Base-by-base conservation (phyloP, 176 grass and related monocot species). In the Hsuehochloa calcarea region DNA sequence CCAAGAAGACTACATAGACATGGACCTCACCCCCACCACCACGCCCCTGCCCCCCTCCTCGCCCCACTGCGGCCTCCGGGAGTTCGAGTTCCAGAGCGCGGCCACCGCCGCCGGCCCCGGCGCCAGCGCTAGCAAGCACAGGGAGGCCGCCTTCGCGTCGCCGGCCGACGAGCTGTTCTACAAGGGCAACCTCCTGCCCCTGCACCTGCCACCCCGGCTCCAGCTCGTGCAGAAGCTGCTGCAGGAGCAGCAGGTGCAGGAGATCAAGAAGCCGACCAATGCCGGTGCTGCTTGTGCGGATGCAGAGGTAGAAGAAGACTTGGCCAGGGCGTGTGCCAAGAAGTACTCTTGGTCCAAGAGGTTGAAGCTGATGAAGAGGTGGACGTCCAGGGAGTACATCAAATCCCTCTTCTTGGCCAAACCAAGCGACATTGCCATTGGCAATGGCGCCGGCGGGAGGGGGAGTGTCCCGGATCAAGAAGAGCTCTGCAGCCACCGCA, bases 91-190 rank as follows among this genome's bases (percentile, higher is more conserved):
- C 78, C 90, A 88, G 51, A 92, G 78, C 87, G 29, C 65, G 12
- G 52, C 12, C 10, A 51, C 22, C 8, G 34, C 22, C 8, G 34
- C 5, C 6, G 37, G 5, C 1, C 17, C 1, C 27, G 29, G 63
- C 22, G 35, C n/a, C n/a, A n/a, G 47, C 20, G 12, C 12, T 35
- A 56, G 44, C 82, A 47, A 14, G 22, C 11, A 10, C 20, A 51
- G 45, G 87, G 85, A 82, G 45, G 72, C 61, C 11, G 73, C 68
- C 50, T 80, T 76, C 83, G 78, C 81, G 65, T 93, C 84, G 44
- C 91, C 96, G 14, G 93, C 93, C 0, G 96, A 99, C 82, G 96
- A 99, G 85, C 96, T 99, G 5, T 99, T 99, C 86, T 92, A 99
- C 91, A 89, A 92, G 85, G 96, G 96, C 44, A 99, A 96, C 27